phyloP scores from a whole-genome alignment of 2,329 filamentous ascomycete genomes.

The Diaporthe amygdali region DNA sequence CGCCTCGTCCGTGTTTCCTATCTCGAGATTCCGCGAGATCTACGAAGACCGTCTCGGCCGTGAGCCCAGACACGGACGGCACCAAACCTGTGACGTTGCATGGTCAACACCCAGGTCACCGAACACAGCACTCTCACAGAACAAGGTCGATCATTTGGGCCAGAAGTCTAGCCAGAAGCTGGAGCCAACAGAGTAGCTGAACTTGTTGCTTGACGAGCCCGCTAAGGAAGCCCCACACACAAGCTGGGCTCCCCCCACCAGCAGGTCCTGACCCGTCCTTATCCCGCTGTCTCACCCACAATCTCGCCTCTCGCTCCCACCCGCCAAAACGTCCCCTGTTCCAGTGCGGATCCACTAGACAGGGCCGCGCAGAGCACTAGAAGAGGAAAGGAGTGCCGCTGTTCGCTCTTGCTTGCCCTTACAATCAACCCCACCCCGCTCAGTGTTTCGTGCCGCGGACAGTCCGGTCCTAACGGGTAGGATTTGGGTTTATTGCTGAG shows the following conservation, averaged over 20 bases:
- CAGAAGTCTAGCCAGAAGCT: not conserved
- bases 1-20: not conserved
- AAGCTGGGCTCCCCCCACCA: not conserved
- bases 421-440: slow-evolving; percentile 8
- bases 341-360: slow-evolving; percentile 5
- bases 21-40: not conserved
- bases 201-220: not conserved
- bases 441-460: slow-evolving; percentile 15
- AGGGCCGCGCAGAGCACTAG: slow-evolving; percentile 9
- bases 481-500: slow-evolving; percentile 6
- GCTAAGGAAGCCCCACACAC: not conserved
- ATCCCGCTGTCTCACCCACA: slow-evolving; percentile 19
- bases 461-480: not conserved
- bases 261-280: not conserved
- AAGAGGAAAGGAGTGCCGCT: slow-evolving; percentile 12
- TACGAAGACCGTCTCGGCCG: slow-evolving; percentile 8
- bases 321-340: slow-evolving; percentile 20
- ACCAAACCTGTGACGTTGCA: slow-evolving; percentile 14
- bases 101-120: slow-evolving; percentile 3
- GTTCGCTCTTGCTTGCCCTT: not conserved
- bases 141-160: not conserved
- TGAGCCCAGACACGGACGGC: not conserved
- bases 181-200: not conserved
- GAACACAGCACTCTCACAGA: not conserved
- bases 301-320: slow-evolving; percentile 12